Evolutionary conservation across 192 early-diverging fungal genomes (phyloP).

Genomic region (Coemansia sp.): DNA sequence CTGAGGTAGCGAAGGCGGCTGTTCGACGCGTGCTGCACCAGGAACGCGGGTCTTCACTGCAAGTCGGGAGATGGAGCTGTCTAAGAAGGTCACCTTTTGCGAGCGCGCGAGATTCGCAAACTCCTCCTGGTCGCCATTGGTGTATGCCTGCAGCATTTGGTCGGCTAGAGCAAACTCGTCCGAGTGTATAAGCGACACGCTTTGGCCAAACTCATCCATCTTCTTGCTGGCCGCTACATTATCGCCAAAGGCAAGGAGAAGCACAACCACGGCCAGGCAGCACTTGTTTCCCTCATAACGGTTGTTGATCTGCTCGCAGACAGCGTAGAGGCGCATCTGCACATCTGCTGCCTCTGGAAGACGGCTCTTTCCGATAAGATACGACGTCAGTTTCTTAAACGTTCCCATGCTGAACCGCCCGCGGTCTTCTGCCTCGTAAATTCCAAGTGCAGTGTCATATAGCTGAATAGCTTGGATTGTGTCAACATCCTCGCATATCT

Average conservation of each 20-base stretch:
- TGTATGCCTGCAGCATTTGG: conserved; percentile 41
- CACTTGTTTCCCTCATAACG: conserved; percentile 35
- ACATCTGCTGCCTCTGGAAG: conserved; percentile 32
- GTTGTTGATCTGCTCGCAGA: conserved; percentile 46
- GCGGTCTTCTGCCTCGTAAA: conserved; percentile 51
- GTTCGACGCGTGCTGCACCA: conserved; percentile 20
- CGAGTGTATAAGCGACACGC: conserved; percentile 27
- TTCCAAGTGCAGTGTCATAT: conserved; percentile 34
- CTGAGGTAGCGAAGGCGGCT: not conserved
- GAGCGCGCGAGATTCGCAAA: conserved; percentile 18
- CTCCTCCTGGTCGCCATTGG: conserved; percentile 40
- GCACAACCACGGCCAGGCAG: conserved; percentile 29
- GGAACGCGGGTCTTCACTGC: conserved; percentile 32
- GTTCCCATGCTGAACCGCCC: conserved; percentile 39
- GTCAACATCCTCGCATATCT: conserved; percentile 35
- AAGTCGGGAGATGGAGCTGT: conserved; percentile 35
- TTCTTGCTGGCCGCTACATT: conserved; percentile 42
- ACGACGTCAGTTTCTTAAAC: conserved; percentile 30
- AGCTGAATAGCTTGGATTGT: conserved; percentile 33
- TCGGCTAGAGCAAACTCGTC: conserved; percentile 37
- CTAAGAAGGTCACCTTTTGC: conserved; percentile 29
- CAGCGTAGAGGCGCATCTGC: conserved; percentile 28
- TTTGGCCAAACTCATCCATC: conserved; percentile 39
- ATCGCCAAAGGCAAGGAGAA: conserved; percentile 48
- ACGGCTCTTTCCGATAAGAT: conserved; percentile 28